Evolutionary conservation across 306 rosid genomes (phyloP), one percentile per base, ranked within the genome.

Genomic region (Cucumis hystrix): DNA sequence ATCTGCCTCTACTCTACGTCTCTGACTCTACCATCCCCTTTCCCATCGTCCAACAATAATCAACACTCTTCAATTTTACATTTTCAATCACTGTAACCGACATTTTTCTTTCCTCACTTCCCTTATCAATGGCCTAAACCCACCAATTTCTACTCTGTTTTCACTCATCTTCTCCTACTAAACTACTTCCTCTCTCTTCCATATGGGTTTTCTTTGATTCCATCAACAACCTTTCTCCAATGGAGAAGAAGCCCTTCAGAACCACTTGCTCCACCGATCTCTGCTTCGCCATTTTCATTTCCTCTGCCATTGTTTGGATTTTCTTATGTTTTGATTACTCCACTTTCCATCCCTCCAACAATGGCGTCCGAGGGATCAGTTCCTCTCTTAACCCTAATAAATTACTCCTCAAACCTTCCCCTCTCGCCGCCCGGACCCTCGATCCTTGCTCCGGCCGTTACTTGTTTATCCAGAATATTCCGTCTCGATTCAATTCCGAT

Each of bases 361-460:
- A 47, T 77, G 73, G 69, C 57, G 69, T 59, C 57, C 41, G 0
- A 33, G 37, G 37, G 3, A 52, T 76, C 79, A 13, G 12, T 20
- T 59, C 64, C 3, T 20, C 79, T 20, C 15, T 41, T 2, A 76
- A 59, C 65, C 69, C 79, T 30, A 56, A 55, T 18, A 74, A n/a
- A 16, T 56, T 74, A 37, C 78, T 37, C 45, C 8, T 56, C 78
- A 25, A 74, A 14, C 59, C 33, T 1, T 21, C 58, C 30, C 6
- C 59, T 2, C 4, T 5, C 16, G 6, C 40, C 9, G 14, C 3
- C 37, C 60, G 30, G 20, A 72, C 37, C 23, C 6, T 28, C 43
- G 85, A 88, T 85, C 71, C 87, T 20, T 95, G 98, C 80, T 74
- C 23, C 28, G 90, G 90, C 12, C 82, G 90, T 25, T 92, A 90